Percentiles rank a stretch among this genome's conserved stretches.
Evolutionary conservation across 306 rosid species (phyloP).

Genomic region (Aeschynomene evenia): DNA sequence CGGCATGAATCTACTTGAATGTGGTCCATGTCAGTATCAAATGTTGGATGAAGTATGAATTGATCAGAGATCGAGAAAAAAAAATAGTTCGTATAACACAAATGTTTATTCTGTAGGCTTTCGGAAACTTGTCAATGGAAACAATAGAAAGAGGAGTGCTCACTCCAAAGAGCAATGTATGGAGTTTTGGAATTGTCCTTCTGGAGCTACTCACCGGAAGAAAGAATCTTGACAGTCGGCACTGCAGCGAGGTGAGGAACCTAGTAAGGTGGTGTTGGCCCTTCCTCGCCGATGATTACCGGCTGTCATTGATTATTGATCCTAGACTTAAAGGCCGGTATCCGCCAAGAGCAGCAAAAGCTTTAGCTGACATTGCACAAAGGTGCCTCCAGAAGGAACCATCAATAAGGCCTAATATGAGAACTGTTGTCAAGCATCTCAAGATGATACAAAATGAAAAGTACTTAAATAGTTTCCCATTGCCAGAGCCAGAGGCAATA

Average conservation of each 20-base stretch:
- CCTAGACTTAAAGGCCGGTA: conserved; percentile 69
- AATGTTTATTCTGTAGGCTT: conserved; percentile 56
- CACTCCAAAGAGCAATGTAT: conserved; percentile 87
- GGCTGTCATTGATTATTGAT: conserved; percentile 74
- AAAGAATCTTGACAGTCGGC: conserved; percentile 61
- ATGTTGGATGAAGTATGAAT: too few species aligned
- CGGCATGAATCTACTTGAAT: too few species aligned
- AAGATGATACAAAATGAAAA: conserved; percentile 62
- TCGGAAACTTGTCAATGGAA: conserved; percentile 69
- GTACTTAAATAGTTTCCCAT: conserved; percentile 62
- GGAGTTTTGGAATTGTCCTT: conserved; percentile 87
- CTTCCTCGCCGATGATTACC: conserved; percentile 59
- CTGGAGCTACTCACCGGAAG: conserved; percentile 86
- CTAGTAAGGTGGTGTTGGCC: conserved; percentile 87
- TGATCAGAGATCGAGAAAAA: too few species aligned
- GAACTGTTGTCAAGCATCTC: conserved; percentile 63
- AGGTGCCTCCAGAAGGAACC: conserved; percentile 87
- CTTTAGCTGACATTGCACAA: conserved; percentile 68
- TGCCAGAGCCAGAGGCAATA: conserved; percentile 59
- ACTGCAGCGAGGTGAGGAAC: conserved; percentile 72
- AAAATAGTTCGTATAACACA: too few species aligned
- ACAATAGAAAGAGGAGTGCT: conserved; percentile 84
- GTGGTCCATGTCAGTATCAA: too few species aligned
- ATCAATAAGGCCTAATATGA: conserved; percentile 86
- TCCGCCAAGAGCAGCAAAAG: conserved; percentile 68